Evolutionary conservation across 192 early-diverging fungal species (phyloP), one percentile per base, ranked within the genome.

Genomic region (Coemansia sp.): DNA sequence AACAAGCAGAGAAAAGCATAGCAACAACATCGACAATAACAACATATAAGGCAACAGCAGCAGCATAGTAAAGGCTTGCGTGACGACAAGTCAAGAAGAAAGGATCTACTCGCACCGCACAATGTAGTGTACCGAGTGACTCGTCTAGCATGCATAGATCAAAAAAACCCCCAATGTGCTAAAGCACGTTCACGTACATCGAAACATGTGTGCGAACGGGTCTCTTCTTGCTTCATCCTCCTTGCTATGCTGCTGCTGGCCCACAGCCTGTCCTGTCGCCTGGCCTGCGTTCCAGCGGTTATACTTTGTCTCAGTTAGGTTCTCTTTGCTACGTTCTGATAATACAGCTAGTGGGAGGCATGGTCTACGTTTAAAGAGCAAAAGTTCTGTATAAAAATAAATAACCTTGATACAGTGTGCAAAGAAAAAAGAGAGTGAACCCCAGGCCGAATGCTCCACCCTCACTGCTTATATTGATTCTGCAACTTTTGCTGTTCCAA

Each of bases 291-390:
- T 14, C 50, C 50, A n/a, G 50, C n/a, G 14, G 3, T 25, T 52
- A 52, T 52, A n/a, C 18, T 52, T 18, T 52, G n/a, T 38, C 36
- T 38, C 36, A 38, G 11, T 3, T 7, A 31, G n/a, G 49, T n/a
- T 12, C 61, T 36, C 45, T 20, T 18, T 25, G 22, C 60, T 64
- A 68, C 63, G 56, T 31, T 66, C 60, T 55, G 18, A 66, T 64
- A 76, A 76, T 76, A 76, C 74, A 81, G 61, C 71, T 81, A 61
- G 70, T 81, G 70, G 69, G 69, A 72, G 78, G 78, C 78, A 81
- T 81, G 56, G 60, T 77, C 52, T 64, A 67, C 54, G 51, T 40
- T 20, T 30, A 67, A 34, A 50, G 56, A 28, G 40, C 30, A 22
- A 34, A 62, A 63, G 67, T 62, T 36, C 20, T 34, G 25, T 56